Evolutionary conservation across 495 filamentous ascomycete species (phyloP), one percentile per base, ranked within the genome.

Genomic region (Hypoxylon cercidicola): DNA sequence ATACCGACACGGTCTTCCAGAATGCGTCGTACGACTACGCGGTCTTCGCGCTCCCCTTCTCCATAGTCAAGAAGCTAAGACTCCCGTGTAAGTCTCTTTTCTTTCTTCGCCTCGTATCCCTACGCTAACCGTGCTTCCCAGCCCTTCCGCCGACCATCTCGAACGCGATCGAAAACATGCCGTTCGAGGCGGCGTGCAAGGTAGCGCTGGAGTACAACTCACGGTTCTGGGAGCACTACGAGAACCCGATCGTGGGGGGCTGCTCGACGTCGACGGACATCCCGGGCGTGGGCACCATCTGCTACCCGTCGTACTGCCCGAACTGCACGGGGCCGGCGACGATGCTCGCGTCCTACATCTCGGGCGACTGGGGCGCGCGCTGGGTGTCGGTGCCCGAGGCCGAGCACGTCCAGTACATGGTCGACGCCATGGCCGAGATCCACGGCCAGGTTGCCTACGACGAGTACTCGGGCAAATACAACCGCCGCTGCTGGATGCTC

Each of bases 151-250:
- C 70, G 13, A 80, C 63, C 30, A 81, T 90, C 30, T 71, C 75
- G 57, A 82, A 85, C 25, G 88, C 88, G 1, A 90, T 91, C 68
- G 67, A 72, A n/a, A 79, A 81, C 9, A 66, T 90, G 60, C 81
- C 80, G 18, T 90, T 90, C 72, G 59, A 63, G 1, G 74, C 78
- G 0, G 81, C 85, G 13, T 91, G 88, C 78, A 91, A 91, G 56
- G 77, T 91, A 0, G 81, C 88, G 0, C 78, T 91, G 3, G 85
- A 87, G 40, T 91, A 86, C 72, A 71, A 77, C 56, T 82, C 84
- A 0, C 82, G 88, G 3, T 91, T 90, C 81, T 91, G 89, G 88
- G 88, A 90, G 60, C 82, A 89, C 40, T 77, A 82, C 54, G 66
- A 74, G 12, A 74, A 80, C 11, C 88, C 88, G 5, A 90, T 90